Percentiles rank a stretch among this genome's conserved stretches.
phyloP scores from a whole-genome alignment of 1,139 yeast genomes.

The Pichiaceae sp. region DNA sequence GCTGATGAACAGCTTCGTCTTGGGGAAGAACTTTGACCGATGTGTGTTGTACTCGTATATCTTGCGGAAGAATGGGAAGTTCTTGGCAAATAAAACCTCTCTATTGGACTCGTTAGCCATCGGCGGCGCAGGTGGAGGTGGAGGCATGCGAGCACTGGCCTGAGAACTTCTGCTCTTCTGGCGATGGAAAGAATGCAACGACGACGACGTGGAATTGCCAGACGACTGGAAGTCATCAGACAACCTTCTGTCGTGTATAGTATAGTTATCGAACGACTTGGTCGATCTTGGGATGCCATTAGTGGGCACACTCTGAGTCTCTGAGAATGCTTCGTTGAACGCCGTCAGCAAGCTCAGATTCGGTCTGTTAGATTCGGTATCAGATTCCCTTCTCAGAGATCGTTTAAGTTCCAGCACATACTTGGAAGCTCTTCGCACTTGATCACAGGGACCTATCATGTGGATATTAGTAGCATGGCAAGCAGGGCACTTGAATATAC shows the following conservation, averaged over 20 bases:
- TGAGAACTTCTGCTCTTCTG: conserved; percentile 13
- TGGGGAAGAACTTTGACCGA: conserved; percentile 35
- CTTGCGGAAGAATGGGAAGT: conserved; percentile 77
- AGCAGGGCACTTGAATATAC: conserved; percentile 35
- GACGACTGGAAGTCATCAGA: conserved; percentile 4
- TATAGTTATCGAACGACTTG: neutral
- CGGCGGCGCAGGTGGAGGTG: neutral
- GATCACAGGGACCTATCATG: conserved; percentile 39
- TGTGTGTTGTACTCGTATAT: conserved; percentile 59
- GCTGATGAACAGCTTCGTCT: conserved; percentile 42
- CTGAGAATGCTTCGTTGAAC: conserved; percentile 24
- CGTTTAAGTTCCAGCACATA: conserved; percentile 24
- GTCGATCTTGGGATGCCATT: neutral
- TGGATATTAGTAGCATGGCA: conserved; percentile 31
- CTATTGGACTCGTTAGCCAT: conserved; percentile 34
- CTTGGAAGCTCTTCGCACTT: conserved; percentile 39
- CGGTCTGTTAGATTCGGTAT: conserved; percentile 1
- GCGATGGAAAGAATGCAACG: conserved; percentile 11
- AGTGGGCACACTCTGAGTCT: conserved; percentile 9
- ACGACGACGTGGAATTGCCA: conserved; percentile 13
- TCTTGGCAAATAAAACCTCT: conserved; percentile 64
- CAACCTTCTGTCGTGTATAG: neutral
- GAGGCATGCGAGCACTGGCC: neutral
- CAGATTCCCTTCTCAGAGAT: conserved; percentile 15
- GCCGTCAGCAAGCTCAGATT: conserved; percentile 21